phyloP scores from a whole-genome alignment of 768 basidiomycete species.

The Wakefieldia striispora region DNA sequence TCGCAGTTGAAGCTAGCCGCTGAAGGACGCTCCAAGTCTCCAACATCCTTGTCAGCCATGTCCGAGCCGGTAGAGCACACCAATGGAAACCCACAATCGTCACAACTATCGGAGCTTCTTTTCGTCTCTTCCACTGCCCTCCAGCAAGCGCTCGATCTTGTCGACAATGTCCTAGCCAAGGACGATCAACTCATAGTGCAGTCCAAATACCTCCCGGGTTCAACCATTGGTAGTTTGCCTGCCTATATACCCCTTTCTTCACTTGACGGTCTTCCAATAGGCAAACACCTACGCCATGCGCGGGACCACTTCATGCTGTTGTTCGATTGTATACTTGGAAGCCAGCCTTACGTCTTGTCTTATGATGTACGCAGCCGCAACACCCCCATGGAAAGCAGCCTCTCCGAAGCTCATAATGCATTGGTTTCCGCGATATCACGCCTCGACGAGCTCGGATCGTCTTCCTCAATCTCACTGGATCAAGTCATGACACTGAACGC shows the following conservation, averaged over 20 bases:
- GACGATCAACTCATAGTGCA: conserved; percentile 67
- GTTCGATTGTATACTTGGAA: conserved; percentile 48
- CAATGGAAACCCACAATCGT: conserved; percentile 15
- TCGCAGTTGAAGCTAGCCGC: too few species aligned
- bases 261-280: conserved; percentile 36
- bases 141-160: conserved; percentile 68
- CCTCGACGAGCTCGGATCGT: conserved; percentile 47
- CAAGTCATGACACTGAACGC: conserved; percentile 72
- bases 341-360: conserved; percentile 54
- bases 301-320: conserved; percentile 79
- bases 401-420: conserved; percentile 55
- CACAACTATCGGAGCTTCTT: conserved; percentile 52
- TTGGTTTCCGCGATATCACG: conserved; percentile 53
- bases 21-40: too few species aligned
- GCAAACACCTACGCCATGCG: conserved; percentile 85
- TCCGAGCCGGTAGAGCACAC: conserved; percentile 14
- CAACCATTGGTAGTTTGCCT: conserved; percentile 67
- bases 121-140: conserved; percentile 67
- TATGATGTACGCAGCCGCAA: conserved; percentile 78
- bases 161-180: conserved; percentile 61
- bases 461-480: conserved; percentile 45
- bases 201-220: conserved; percentile 81
- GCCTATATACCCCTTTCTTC: neutral
- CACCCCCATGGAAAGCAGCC: conserved; percentile 79
- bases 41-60: conserved; percentile 20